phyloP scores from a whole-genome alignment of 352 stramenopile species.

The Globisporangium barbulae region DNA sequence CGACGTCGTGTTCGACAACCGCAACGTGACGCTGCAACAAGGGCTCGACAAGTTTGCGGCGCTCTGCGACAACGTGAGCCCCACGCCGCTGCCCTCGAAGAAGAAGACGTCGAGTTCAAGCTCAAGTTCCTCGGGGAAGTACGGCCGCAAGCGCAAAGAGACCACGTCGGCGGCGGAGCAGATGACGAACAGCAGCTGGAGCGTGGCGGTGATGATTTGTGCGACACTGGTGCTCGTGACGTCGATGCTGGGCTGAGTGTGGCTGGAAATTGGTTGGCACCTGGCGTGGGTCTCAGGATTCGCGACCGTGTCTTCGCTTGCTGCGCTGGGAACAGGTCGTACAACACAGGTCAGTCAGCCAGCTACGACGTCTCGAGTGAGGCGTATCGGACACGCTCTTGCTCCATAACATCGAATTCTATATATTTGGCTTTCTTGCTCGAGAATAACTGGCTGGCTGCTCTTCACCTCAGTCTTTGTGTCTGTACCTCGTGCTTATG shows the following conservation, averaged over 20 bases:
- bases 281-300: neutral
- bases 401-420: slow-evolving; percentile 3
- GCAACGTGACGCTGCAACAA: slow-evolving; percentile 50
- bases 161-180: neutral
- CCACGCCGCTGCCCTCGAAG: slow-evolving; percentile 38
- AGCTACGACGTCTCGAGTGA: neutral
- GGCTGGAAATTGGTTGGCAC: neutral
- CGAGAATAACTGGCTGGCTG: neutral
- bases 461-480: neutral
- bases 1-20: slow-evolving; percentile 37
- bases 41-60: slow-evolving; percentile 46
- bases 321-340: neutral
- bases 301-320: neutral
- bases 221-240: neutral
- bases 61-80: slow-evolving; percentile 33
- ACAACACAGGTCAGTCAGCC: too few species aligned
- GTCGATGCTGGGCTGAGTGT: neutral
- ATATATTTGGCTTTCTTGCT: slow-evolving; percentile 5
- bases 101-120: slow-evolving; percentile 22
- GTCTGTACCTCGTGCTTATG: neutral
- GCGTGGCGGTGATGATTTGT: neutral
- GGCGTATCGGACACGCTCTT: neutral
- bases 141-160: slow-evolving; percentile 8
- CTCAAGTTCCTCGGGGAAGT: neutral
- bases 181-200: neutral